phyloP scores from a whole-genome alignment of 306 rosid species.

The Acacia melanoxylon region DNA sequence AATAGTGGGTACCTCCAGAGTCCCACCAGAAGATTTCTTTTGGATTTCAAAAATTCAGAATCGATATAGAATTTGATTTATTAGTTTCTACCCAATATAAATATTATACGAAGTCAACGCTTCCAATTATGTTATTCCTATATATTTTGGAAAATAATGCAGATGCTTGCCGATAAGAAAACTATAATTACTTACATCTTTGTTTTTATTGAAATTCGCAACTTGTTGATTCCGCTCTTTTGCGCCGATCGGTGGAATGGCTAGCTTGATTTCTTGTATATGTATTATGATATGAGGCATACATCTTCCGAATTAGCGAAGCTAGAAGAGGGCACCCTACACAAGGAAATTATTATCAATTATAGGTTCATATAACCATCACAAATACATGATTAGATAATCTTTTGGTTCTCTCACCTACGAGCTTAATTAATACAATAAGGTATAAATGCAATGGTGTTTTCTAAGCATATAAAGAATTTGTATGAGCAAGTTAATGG shows the following conservation, averaged over 20 bases:
- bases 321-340: background rate
- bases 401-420: too few species aligned
- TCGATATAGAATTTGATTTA: slow-evolving; percentile 21
- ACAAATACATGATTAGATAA: too few species aligned
- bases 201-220: slow-evolving; percentile 8
- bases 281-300: too few species aligned
- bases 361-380: too few species aligned
- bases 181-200: slow-evolving; percentile 37
- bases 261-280: background rate
- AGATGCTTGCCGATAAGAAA: background rate
- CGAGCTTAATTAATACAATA: too few species aligned
- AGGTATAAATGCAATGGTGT: too few species aligned
- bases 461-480: too few species aligned
- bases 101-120: background rate
- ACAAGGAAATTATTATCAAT: too few species aligned
- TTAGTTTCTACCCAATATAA: slow-evolving; percentile 19
- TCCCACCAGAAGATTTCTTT: background rate
- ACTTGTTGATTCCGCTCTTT: background rate
- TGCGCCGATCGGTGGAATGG: background rate
- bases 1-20: background rate
- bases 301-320: slow-evolving; percentile 18
- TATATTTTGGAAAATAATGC: background rate
- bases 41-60: background rate
- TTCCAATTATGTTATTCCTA: background rate
- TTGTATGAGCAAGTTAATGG: too few species aligned